Evolutionary conservation across 371 early-diverging fungal genomes (phyloP), one percentile per base, ranked within the genome.

Genomic region (Mucor indicus): DNA sequence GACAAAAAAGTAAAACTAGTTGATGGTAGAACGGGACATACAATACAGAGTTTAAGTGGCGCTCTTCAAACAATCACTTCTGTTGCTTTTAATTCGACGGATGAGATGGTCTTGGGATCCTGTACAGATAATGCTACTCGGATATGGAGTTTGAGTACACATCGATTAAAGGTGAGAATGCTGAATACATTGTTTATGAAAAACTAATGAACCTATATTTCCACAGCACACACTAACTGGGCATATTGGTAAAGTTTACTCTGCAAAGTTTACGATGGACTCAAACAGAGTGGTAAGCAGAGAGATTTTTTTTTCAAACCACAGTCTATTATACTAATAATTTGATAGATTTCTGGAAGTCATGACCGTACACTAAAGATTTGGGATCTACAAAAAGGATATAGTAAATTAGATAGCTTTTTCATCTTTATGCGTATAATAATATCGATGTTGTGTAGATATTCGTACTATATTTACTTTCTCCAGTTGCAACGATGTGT

Each of bases 361-460:
- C 95, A 98, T 60, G 98, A 98, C 69, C 79, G 97, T 24, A 94
- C 96, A 0, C 77, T 96, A 16, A 98, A 96, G 72, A 72, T 95
- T 4, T 98, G 97, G 97, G 97, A 98, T 75, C 64, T 94, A 27
- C 75, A 83, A 38, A 84, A 81, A 57, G 95, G 93, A 48, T 85
- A 84, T 53, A 91, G 92, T 84, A 76, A 54, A 86, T 11, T 37
- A 15, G 16, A 9, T 29, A 8, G 12, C 12, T 29, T 20, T 6
- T 8, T 23, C 24, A 10, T 33, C 10, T n/a, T n/a, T 8, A 9
- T 17, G 23, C 3, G 12, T 4, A 11, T 13, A 1, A 2, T 21
- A 21, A 17, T 35, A n/a, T 13, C 2, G 17, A 19, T 15, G 43
- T 16, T 15, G 50, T 55, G 15, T 45, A 81, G 86, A 91, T 57